phyloP scores from a whole-genome alignment of 331 rosid genomes.

The Saraca asoca region DNA sequence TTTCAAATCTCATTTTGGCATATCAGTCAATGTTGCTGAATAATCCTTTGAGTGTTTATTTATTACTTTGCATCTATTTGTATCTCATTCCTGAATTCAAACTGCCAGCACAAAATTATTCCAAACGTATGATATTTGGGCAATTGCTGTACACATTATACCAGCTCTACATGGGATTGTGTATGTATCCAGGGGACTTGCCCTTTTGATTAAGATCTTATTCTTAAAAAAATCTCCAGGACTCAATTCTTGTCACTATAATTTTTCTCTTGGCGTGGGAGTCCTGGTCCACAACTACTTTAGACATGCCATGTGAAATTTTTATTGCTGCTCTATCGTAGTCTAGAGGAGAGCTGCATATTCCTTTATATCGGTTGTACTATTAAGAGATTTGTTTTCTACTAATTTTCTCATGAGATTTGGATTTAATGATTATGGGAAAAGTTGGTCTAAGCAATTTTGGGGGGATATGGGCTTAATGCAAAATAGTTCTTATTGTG shows the following conservation, averaged over 20 bases:
- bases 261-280: neutral
- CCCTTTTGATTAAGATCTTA: neutral
- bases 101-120: slow-evolving; percentile 5
- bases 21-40: neutral
- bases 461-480: neutral
- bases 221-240: neutral
- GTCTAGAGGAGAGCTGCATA: no score
- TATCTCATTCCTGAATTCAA: neutral
- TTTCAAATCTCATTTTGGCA: slow-evolving; percentile 11
- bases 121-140: neutral
- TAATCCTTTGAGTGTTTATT: slow-evolving; percentile 17
- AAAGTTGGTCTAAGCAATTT: neutral
- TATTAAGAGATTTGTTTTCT: neutral
- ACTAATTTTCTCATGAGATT: neutral
- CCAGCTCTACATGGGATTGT: neutral
- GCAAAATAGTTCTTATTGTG: no score
- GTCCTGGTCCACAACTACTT: neutral
- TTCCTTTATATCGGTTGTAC: no score
- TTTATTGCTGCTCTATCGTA: neutral
- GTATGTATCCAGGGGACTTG: neutral
- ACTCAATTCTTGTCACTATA: no score
- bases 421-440: neutral
- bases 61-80: slow-evolving; percentile 6
- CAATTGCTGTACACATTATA: neutral
- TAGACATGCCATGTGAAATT: neutral